Evolutionary conservation across 371 early-diverging fungal species (phyloP).

Genomic region (Haplosporangium sp.): DNA sequence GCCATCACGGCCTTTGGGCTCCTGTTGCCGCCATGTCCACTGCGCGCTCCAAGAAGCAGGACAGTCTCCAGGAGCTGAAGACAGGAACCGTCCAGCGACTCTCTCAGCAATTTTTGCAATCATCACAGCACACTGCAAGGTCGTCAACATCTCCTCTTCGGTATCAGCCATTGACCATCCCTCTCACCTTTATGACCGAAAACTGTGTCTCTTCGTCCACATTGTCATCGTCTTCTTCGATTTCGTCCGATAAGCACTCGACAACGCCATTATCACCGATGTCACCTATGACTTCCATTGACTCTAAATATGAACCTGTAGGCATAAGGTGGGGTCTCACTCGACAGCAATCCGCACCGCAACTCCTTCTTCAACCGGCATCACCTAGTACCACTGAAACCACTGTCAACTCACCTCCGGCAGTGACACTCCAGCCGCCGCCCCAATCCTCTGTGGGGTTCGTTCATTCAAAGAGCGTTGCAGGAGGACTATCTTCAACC

Average conservation of each 20-base stretch:
- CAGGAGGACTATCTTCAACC: slow-evolving; percentile 28
- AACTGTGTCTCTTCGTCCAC: background rate
- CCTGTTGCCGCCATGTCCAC: slow-evolving; percentile 20
- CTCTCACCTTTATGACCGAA: slow-evolving; percentile 27
- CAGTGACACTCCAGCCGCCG: background rate
- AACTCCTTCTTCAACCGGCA: slow-evolving; percentile 16
- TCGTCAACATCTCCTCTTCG: slow-evolving; percentile 23
- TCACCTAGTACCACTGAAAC: slow-evolving; percentile 10
- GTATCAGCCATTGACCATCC: slow-evolving; percentile 34
- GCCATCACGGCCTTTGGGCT: background rate
- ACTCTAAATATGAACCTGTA: slow-evolving; percentile 9
- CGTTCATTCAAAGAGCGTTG: slow-evolving; percentile 14
- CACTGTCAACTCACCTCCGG: background rate
- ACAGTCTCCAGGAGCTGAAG: slow-evolving; percentile 35
- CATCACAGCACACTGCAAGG: slow-evolving; percentile 24
- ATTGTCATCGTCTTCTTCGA: background rate
- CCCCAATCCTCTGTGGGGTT: slow-evolving; percentile 10
- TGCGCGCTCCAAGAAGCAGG: slow-evolving; percentile 40
- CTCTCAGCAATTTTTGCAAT: slow-evolving; percentile 47
- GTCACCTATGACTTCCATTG: slow-evolving; percentile 12
- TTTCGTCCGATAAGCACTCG: background rate
- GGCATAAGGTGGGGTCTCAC: slow-evolving; percentile 1
- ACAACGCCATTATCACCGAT: background rate
- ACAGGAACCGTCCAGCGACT: slow-evolving; percentile 52
- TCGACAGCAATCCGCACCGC: slow-evolving; percentile 41